Evolutionary conservation across 73 alveolate species (phyloP).

Genomic region (Paramecium caudatum): DNA sequence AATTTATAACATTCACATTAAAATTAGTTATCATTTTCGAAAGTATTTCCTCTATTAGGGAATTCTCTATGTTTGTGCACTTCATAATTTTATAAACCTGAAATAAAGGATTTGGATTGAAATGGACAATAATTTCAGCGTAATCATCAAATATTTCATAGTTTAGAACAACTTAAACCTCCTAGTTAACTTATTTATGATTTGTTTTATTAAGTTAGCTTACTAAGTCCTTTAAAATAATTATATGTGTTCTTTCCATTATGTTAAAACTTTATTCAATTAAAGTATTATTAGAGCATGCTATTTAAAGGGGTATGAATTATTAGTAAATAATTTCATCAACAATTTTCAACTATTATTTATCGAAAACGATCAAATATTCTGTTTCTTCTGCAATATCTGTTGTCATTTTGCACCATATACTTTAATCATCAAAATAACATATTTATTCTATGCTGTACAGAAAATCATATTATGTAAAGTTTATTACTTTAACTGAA

Average conservation of each 20-base stretch:
- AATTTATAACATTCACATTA: too few relatives aligned
- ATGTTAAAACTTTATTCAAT: slow-evolving; percentile 7
- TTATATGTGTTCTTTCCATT: too few relatives aligned
- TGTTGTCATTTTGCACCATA: neutral
- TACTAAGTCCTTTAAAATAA: too few relatives aligned
- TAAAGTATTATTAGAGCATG: too few relatives aligned
- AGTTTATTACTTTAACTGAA: neutral
- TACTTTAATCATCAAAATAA: neutral
- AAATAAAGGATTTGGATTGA: neutral
- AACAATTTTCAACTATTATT: neutral
- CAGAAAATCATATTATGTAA: neutral
- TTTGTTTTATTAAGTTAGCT: too few relatives aligned
- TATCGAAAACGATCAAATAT: neutral
- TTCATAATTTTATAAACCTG: neutral
- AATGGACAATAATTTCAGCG: neutral
- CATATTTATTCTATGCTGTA: neutral
- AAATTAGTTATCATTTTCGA: too few relatives aligned
- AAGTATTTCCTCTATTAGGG: too few relatives aligned
- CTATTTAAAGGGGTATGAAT: neutral
- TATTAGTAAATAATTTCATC: neutral
- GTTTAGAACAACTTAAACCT: neutral
- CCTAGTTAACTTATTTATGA: neutral
- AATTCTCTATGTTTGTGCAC: too few relatives aligned
- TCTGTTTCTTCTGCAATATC: neutral
- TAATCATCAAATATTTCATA: neutral